phyloP scores from a whole-genome alignment of 1,284 basidiomycete genomes.

The Neolentinus lepideus region DNA sequence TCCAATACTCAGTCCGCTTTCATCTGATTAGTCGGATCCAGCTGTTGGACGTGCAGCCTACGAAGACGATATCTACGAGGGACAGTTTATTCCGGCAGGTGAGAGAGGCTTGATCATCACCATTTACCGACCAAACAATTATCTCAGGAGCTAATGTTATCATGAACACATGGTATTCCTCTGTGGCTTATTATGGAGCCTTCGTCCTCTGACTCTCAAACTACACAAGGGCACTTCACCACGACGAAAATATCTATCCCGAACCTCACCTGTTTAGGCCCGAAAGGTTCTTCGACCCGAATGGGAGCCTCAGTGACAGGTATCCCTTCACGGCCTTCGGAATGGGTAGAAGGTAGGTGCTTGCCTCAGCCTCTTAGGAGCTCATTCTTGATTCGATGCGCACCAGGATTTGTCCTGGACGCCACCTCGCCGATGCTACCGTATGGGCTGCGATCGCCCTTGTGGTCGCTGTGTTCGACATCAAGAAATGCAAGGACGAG shows the following conservation, averaged over 20 bases:
- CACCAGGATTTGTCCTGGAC: constrained; percentile 6
- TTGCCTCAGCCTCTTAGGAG: background rate
- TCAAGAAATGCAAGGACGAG: background rate
- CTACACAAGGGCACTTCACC: constrained; percentile 20
- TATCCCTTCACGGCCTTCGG: background rate
- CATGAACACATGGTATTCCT: background rate
- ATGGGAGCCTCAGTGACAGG: constrained; percentile 8
- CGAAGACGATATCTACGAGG: constrained; percentile 21
- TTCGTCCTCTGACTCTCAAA: background rate
- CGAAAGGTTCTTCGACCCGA: constrained; percentile 14
- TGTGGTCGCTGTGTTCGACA: constrained; percentile 1
- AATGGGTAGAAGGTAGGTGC: background rate
- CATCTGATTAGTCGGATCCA: background rate
- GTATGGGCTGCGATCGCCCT: constrained; percentile 1
- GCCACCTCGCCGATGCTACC: background rate
- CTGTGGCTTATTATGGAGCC: constrained; percentile 6
- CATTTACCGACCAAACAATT: background rate
- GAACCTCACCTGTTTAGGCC: constrained; percentile 19
- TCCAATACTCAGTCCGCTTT: background rate
- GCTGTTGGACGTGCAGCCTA: background rate
- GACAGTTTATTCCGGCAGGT: constrained; percentile 17
- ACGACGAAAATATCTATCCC: constrained; percentile 17
- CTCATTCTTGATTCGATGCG: background rate
- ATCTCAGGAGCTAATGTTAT: background rate
- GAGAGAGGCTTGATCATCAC: constrained; percentile 12